A percentile compares a stretch with the other conserved stretches of the same genome.
phyloP scores from a whole-genome alignment of 176 grass and related monocot genomes.

The Zizania latifolia region DNA sequence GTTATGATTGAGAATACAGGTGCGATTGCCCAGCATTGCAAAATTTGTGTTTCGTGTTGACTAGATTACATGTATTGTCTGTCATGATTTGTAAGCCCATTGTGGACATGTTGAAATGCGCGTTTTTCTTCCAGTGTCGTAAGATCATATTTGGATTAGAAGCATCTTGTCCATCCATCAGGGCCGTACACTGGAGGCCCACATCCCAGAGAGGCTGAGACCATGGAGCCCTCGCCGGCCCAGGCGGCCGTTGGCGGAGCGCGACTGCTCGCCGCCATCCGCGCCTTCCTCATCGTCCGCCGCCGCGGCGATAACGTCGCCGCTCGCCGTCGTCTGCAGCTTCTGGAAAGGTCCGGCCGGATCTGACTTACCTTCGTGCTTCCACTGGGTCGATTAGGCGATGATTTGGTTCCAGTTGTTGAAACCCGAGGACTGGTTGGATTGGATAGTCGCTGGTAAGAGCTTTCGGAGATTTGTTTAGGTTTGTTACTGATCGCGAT shows the following conservation, averaged over 20 bases:
- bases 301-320: slow-evolving; percentile 50
- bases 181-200: too few species aligned
- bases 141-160: too few species aligned
- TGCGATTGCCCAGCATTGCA: too few species aligned
- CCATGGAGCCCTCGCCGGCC: slow-evolving; percentile 50
- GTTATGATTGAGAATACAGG: slow-evolving; percentile 24
- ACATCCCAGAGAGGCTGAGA: slow-evolving; percentile 16
- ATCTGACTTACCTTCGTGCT: not conserved
- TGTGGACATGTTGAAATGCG: not conserved
- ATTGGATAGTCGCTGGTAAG: not conserved
- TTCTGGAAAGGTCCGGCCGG: slow-evolving; percentile 84
- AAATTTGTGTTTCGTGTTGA: too few species aligned
- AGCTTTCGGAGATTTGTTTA: not conserved
- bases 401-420: not conserved
- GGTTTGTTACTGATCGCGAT: not conserved
- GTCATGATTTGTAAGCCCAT: not conserved
- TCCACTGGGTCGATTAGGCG: not conserved
- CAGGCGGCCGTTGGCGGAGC: slow-evolving; percentile 55
- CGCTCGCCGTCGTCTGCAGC: slow-evolving; percentile 72
- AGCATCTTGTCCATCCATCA: too few species aligned
- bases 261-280: slow-evolving; percentile 49
- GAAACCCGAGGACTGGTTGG: not conserved
- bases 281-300: slow-evolving; percentile 24
- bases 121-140: not conserved
- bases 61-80: not conserved